These are phyloP conservation scores for Ceratocystis albifundus DNA, from an alignment of 2,329 filamentous ascomycete species.

Conservation along the genomic window DNA sequence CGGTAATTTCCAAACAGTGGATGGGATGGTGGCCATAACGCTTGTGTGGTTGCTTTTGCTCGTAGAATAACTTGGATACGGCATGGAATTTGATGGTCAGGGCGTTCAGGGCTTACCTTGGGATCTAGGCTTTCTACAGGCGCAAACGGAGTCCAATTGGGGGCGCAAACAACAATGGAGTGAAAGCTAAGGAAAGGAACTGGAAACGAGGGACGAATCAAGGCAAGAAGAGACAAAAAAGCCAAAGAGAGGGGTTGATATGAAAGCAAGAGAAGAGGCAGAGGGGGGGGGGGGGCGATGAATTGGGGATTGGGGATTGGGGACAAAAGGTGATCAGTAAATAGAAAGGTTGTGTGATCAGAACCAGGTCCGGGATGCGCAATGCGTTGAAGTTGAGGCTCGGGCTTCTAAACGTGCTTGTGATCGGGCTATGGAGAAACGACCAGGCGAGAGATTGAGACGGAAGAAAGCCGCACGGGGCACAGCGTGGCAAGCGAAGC, in stretches of 20 bases:
- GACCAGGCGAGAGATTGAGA: not conserved
- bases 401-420: not conserved
- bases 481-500: not conserved
- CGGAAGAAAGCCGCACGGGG: conserved; percentile 9
- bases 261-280: not conserved
- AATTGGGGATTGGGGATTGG: not conserved
- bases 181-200: no score
- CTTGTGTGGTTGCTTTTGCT: not conserved
- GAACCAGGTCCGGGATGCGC: not conserved
- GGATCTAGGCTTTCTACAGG: conserved; percentile 9
- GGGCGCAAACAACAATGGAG: not conserved
- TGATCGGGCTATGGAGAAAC: not conserved
- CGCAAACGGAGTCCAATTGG: not conserved
- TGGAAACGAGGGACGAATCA: not conserved
- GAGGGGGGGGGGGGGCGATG: not conserved
- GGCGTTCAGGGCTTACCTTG: conserved; percentile 6
- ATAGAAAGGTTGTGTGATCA: not conserved
- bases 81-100: not conserved
- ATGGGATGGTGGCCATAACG: not conserved
- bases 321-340: not conserved
- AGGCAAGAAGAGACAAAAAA: not conserved
- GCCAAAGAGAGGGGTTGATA: not conserved
- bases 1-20: not conserved
- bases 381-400: not conserved
- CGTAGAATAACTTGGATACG: not conserved